Evolutionary conservation across 2,329 filamentous ascomycete genomes (phyloP), one percentile per base, ranked within the genome.

Genomic region (Cercospora beticola): DNA sequence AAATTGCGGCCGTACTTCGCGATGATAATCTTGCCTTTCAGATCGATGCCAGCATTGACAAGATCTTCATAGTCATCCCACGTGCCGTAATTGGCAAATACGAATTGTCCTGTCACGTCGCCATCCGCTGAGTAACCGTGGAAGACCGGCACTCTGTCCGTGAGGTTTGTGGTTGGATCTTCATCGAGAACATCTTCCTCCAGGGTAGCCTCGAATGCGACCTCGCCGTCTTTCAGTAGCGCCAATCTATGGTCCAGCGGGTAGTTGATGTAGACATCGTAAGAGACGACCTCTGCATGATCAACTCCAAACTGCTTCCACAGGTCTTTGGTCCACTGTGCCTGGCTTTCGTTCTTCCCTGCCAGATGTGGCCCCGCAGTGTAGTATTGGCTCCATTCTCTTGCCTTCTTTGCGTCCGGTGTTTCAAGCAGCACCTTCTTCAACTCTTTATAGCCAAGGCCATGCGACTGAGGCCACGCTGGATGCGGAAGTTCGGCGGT

Each of bases 61-160:
- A 98, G 85, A 71, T 97, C 93, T 74, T 95, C 90, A 72, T 90
- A 98, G 78, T 98, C 94, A 71, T 86, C 82, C 77, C 90, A 96
- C 0, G 92, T 95, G 63, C 94, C 94, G 76, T 95, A 97, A 80
- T 97, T 97, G 78, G 92, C 93, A 76, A 90, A 98, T 33, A 97
- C 92, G 72, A 92, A 95, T 14, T 88, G 87, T 2, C 88, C 93
- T 0, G 94, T 97, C 59, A 96, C 94, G 78, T 98, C 97, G 30
- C 94, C 94, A 69, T 86, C 94, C 4, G 93, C 93, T 4, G 93
- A 97, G 80, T 97, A 98, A 64, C 94, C 95, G 77, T 98, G 94
- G 82, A 98, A 98, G 0, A 91, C 94, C 0, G 94, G 93, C 26
- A 98, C 86, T 31, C 92, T 85, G 75, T 93, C 86, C 9, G 86